Conservation (phyloP, 768 basidiomycete species). For the Tylopilus sp. region DNA sequence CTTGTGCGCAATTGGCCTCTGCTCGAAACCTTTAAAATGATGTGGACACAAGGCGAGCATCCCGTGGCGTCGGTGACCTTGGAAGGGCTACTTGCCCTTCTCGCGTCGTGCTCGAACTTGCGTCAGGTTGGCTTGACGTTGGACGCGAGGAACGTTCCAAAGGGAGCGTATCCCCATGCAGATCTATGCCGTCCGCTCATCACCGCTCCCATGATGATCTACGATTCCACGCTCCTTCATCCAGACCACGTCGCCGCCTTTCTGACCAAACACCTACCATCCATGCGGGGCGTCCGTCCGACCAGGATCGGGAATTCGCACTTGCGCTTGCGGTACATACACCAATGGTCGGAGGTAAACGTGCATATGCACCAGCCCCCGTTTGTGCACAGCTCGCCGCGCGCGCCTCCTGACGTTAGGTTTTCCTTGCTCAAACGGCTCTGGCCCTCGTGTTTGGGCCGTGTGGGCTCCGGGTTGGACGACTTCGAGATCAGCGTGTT, state of each 20-base stretch:
- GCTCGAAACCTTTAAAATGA: not conserved
- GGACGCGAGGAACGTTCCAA: not conserved
- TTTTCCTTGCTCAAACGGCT: too few species aligned
- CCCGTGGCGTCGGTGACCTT: not conserved
- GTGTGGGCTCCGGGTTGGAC: too few species aligned
- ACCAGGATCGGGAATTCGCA: too few species aligned
- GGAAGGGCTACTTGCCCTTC: not conserved
- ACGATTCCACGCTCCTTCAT: not conserved
- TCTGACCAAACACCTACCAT: not conserved
- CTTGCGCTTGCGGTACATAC: too few species aligned
- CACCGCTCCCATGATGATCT: not conserved
- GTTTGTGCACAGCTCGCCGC: too few species aligned
- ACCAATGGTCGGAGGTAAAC: too few species aligned
- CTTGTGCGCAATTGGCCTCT: conserved; percentile 1
- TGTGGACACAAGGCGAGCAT: not conserved
- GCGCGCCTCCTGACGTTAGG: too few species aligned
- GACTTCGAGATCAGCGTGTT: too few species aligned
- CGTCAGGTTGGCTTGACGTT: not conserved
- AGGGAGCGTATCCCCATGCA: not conserved
- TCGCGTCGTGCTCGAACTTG: not conserved
- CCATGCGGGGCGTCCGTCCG: too few species aligned
- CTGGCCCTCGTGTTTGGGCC: too few species aligned
- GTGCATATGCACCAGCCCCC: too few species aligned
- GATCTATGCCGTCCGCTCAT: not conserved
- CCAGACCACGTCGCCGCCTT: not conserved